Percentiles rank a stretch among this genome's conserved stretches.
phyloP scores from a whole-genome alignment of 352 stramenopile species.

The Phytophthora pisi region DNA sequence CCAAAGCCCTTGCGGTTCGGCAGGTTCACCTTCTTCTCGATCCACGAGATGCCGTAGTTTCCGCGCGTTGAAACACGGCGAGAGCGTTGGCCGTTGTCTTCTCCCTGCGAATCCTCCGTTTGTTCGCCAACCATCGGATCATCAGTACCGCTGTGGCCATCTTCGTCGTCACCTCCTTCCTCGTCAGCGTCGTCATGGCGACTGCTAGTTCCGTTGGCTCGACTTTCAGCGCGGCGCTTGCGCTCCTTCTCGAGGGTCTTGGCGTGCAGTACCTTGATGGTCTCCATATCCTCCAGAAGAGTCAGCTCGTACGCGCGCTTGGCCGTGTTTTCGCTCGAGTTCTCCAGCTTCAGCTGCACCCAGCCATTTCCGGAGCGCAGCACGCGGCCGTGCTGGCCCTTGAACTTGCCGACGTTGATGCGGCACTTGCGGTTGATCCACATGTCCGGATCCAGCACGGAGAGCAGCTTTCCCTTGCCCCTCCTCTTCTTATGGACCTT shows the following conservation, averaged over 20 bases:
- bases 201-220: conserved; percentile 30
- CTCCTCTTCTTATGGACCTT: conserved; percentile 26
- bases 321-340: conserved; percentile 85
- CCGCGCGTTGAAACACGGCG: conserved; percentile 75
- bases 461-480: conserved; percentile 71
- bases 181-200: conserved; percentile 49
- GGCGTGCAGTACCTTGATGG: conserved; percentile 75
- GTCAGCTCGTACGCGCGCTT: conserved; percentile 90
- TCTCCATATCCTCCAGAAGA: conserved; percentile 82
- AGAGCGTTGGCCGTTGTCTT: conserved; percentile 75
- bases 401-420: conserved; percentile 91
- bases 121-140: conserved; percentile 58
- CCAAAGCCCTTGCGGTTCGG: conserved; percentile 78
- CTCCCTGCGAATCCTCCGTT: conserved; percentile 81
- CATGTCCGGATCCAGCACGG: conserved; percentile 85
- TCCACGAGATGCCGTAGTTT: conserved; percentile 89
- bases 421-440: conserved; percentile 88
- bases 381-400: conserved; percentile 73
- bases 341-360: conserved; percentile 84
- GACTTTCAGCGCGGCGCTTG: conserved; percentile 48
- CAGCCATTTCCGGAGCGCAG: conserved; percentile 88
- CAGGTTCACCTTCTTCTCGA: conserved; percentile 83
- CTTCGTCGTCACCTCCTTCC: conserved; percentile 62
- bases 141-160: conserved; percentile 55
- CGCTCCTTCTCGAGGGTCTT: conserved; percentile 69